phyloP scores from a whole-genome alignment of 352 stramenopile species.

The Lagenidium sp. region DNA sequence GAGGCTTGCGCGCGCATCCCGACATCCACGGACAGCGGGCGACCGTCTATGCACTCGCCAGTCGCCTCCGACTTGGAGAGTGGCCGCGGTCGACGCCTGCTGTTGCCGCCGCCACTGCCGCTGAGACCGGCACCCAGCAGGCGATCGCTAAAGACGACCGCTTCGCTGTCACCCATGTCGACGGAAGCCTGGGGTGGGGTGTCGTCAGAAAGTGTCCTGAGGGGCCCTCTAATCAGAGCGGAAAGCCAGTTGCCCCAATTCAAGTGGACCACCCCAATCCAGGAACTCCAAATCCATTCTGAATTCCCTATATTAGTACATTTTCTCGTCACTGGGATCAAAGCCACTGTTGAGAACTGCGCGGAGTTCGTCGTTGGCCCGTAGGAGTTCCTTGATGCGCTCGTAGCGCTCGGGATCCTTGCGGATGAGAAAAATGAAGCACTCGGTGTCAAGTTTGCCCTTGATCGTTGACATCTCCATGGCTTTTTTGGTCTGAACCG shows the following conservation, averaged over 20 bases:
- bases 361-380: constrained; percentile 81
- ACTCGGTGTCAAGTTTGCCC: constrained; percentile 82
- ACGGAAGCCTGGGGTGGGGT: not conserved
- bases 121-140: too few species aligned
- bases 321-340: constrained; percentile 83
- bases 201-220: not conserved
- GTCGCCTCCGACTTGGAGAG: too few species aligned
- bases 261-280: not conserved
- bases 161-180: too few species aligned
- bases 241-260: not conserved
- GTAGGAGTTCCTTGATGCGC: constrained; percentile 71
- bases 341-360: constrained; percentile 84
- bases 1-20: too few species aligned
- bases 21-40: too few species aligned
- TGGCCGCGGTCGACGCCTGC: too few species aligned
- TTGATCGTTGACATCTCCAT: constrained; percentile 76
- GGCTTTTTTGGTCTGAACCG: constrained; percentile 73
- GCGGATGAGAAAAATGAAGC: constrained; percentile 85
- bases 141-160: too few species aligned
- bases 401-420: constrained; percentile 80
- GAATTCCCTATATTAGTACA: constrained; percentile 34
- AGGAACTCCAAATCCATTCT: too few species aligned
- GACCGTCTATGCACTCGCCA: too few species aligned
- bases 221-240: not conserved
- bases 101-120: too few species aligned